Conservation (phyloP, 129 eudicot genomes). For the Chrysanthemum lavandulifolium region DNA sequence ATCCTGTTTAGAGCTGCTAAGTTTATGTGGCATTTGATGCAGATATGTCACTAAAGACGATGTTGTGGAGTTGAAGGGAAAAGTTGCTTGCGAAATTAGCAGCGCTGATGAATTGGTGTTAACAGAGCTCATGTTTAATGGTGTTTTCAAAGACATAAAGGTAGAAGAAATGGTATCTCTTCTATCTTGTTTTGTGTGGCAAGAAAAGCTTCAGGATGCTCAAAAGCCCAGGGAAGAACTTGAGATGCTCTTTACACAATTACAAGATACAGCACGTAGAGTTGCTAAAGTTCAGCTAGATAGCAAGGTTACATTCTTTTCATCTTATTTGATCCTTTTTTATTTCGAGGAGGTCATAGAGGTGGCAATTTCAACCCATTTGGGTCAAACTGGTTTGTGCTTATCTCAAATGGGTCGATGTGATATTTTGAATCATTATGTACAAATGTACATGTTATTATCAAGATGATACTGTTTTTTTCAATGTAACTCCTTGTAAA, state of each 20-base stretch:
- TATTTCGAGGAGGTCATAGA: neutral
- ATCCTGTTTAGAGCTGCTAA: conserved; percentile 4
- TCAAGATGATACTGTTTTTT: no score
- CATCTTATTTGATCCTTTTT: neutral
- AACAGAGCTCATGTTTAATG: conserved; percentile 85
- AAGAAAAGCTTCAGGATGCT: conserved; percentile 93
- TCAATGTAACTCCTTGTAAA: no score
- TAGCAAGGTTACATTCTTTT: conserved; percentile 65
- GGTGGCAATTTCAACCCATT: neutral
- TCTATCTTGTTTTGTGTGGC: conserved; percentile 97
- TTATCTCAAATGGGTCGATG: no score
- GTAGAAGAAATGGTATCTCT: conserved; percentile 93
- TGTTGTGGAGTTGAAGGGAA: conserved; percentile 93
- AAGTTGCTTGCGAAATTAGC: conserved; percentile 96
- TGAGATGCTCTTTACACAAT: conserved; percentile 72
- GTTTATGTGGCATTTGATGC: conserved; percentile 24
- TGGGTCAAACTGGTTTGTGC: no score
- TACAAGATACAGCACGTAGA: conserved; percentile 85
- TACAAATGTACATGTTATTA: no score
- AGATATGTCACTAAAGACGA: conserved; percentile 81
- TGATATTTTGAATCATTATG: no score
- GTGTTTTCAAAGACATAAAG: conserved; percentile 74
- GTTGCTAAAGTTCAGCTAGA: conserved; percentile 94
- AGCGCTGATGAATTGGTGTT: conserved; percentile 93
- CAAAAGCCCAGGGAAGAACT: conserved; percentile 94